phyloP scores from a whole-genome alignment of 495 filamentous ascomycete species.

The Schizothecium vesticola region DNA sequence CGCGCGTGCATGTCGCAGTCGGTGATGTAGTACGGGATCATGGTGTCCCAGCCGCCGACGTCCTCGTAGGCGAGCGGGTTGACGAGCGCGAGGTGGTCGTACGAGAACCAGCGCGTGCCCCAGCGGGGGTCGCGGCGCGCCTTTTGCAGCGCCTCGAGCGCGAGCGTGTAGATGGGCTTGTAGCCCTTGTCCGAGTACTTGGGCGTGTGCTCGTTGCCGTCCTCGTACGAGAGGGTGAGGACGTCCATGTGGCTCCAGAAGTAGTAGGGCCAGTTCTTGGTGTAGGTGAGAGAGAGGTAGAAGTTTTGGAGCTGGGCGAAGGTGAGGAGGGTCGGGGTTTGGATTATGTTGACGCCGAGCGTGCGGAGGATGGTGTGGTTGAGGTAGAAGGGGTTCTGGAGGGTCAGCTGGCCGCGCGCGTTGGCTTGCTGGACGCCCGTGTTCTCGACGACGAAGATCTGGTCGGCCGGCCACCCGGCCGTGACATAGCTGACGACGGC shows the following conservation, averaged over 20 bases:
- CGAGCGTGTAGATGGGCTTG: conserved; percentile 45
- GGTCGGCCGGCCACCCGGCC: conserved; percentile 53
- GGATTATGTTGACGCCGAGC: conserved; percentile 51
- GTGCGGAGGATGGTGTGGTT: conserved; percentile 46
- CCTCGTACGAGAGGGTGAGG: conserved; percentile 48
- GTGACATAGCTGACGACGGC: conserved; percentile 53
- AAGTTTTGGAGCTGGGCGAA: conserved; percentile 62
- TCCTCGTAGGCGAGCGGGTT: conserved; percentile 48
- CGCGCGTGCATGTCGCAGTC: conserved; percentile 58
- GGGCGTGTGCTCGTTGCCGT: conserved; percentile 30
- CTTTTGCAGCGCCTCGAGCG: conserved; percentile 36
- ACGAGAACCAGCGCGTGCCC: conserved; percentile 51
- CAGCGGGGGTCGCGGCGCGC: conserved; percentile 34
- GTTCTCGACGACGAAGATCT: conserved; percentile 59
- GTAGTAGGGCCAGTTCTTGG: conserved; percentile 51
- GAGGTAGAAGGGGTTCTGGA: conserved; percentile 57
- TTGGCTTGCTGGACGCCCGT: conserved; percentile 56
- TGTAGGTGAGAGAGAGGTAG: conserved; percentile 49
- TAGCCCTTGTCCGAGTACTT: conserved; percentile 33
- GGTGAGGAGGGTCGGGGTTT: conserved; percentile 51
- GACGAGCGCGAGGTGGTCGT: conserved; percentile 55
- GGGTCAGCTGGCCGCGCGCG: conserved; percentile 40
- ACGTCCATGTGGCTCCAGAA: conserved; percentile 58
- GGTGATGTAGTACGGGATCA: conserved; percentile 56
- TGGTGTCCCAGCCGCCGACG: conserved; percentile 55